phyloP scores from a whole-genome alignment of 176 grass and related monocot species.

The Oryza nivara region DNA sequence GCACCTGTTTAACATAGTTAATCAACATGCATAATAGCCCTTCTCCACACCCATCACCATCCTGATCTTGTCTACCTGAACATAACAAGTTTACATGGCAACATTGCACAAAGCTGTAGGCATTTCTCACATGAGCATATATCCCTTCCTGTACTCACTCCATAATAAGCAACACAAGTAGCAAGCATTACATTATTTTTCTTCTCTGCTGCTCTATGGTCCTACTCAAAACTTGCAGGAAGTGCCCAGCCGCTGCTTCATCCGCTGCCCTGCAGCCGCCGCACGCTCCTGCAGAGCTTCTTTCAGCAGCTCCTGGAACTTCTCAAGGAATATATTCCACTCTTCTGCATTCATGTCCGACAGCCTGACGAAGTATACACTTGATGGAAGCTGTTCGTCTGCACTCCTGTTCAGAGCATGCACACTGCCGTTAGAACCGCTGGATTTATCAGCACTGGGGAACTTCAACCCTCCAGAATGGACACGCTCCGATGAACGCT shows the following conservation, averaged over 20 bases:
- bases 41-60: slow-evolving; percentile 38
- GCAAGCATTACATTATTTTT: slow-evolving; percentile 30
- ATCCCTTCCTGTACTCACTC: slow-evolving; percentile 25
- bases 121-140: slow-evolving; percentile 23
- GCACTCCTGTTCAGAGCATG: slow-evolving; percentile 50
- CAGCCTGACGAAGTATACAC: slow-evolving; percentile 64
- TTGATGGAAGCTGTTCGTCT: slow-evolving; percentile 60
- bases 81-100: slow-evolving; percentile 29
- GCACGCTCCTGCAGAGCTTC: slow-evolving; percentile 36
- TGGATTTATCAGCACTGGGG: slow-evolving; percentile 40
- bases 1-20: slow-evolving; percentile 40
- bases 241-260: slow-evolving; percentile 67
- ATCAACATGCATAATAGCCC: slow-evolving; percentile 22
- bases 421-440: slow-evolving; percentile 34
- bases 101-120: slow-evolving; percentile 20
- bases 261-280: slow-evolving; percentile 44
- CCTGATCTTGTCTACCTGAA: slow-evolving; percentile 26
- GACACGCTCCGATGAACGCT: slow-evolving; percentile 9
- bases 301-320: slow-evolving; percentile 64
- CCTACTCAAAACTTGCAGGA: slow-evolving; percentile 83
- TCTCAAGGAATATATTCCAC: slow-evolving; percentile 57
- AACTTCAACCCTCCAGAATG: slow-evolving; percentile 17
- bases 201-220: slow-evolving; percentile 33
- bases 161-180: slow-evolving; percentile 39
- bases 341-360: slow-evolving; percentile 63